Percentiles rank a stretch among this genome's conserved stretches.
Conservation (phyloP, 208 protist species). For the Porcisia hertigi region DNA sequence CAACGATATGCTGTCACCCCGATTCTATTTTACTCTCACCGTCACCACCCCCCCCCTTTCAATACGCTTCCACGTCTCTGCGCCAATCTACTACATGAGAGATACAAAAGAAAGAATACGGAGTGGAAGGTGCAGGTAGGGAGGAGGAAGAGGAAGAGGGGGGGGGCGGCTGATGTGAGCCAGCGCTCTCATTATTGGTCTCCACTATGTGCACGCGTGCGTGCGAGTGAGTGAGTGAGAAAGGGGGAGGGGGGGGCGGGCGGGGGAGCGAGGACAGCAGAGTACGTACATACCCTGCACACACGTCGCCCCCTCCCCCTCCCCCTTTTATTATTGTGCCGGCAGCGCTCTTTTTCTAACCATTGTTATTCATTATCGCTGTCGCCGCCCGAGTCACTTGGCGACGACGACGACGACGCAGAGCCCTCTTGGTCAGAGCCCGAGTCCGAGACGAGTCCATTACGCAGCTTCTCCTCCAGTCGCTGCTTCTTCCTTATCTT, state of each 20-base stretch:
- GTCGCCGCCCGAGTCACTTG: constrained; percentile 14
- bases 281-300: background rate
- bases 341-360: background rate
- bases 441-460: background rate
- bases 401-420: constrained; percentile 5
- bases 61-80: no score
- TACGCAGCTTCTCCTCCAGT: constrained; percentile 13
- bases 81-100: no score
- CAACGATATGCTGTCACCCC: background rate
- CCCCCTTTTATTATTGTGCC: background rate
- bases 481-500: constrained; percentile 29
- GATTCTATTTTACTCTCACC: background rate
- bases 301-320: background rate
- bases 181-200: no score
- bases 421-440: background rate
- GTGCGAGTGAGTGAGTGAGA: no score
- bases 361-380: background rate
- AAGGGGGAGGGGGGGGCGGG: no score
- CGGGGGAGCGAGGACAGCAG: background rate
- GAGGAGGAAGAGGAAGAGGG: background rate
- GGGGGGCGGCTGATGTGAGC: background rate
- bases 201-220: no score
- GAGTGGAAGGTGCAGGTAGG: background rate
- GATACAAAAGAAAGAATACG: background rate
- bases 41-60: background rate